Evolutionary conservation across 225 moss, liverwort and hornwort genomes (phyloP).

Genomic region (Pseudoscleropodium purum): DNA sequence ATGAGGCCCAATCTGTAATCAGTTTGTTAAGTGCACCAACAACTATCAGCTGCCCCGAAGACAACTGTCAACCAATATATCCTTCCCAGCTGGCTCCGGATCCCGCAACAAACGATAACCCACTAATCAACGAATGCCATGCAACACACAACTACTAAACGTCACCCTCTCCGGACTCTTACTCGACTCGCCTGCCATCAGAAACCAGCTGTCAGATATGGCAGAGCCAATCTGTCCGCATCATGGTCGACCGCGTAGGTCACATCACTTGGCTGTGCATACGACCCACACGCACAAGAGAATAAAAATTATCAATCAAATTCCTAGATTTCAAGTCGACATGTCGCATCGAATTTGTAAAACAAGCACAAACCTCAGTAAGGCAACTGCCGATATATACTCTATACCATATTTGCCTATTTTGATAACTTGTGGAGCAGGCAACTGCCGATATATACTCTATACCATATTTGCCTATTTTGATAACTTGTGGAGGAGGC

Average conservation of each 20-base stretch:
- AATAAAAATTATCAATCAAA: not conserved
- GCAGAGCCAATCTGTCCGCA: constrained; percentile 28
- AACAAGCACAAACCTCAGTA: not conserved
- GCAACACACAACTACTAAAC: not conserved
- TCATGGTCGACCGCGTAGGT: constrained; percentile 23
- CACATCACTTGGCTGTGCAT: constrained; percentile 13
- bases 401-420: not conserved
- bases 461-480: not conserved
- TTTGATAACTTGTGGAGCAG: not conserved
- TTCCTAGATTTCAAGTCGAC: not conserved
- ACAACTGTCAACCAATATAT: not conserved
- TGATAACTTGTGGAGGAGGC: not conserved
- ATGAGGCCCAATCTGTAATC: not conserved
- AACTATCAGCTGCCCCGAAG: not conserved
- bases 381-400: not conserved
- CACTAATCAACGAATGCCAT: not conserved
- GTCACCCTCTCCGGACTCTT: not conserved
- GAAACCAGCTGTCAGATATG: constrained; percentile 29
- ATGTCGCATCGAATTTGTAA: not conserved
- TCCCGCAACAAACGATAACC: not conserved
- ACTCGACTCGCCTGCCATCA: not conserved
- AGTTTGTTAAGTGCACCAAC: not conserved
- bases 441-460: not conserved
- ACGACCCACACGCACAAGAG: not conserved
- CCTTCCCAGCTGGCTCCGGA: not conserved